Percentiles rank a stretch among this genome's conserved stretches.
phyloP scores from a whole-genome alignment of 305 asterid species.

The Plantago coronopus region DNA sequence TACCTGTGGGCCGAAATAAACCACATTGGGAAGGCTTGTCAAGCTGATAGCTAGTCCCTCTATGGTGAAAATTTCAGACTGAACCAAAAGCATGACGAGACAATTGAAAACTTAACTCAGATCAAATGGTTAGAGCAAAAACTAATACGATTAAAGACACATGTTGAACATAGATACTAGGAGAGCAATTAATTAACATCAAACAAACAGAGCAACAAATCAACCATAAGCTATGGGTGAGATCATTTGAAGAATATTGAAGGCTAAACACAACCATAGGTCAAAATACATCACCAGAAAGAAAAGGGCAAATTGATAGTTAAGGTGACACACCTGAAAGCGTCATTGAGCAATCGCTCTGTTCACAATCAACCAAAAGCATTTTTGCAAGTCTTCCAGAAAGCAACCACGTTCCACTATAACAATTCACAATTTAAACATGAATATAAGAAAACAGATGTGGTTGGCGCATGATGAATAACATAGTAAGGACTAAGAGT shows the following conservation, averaged over 20 bases:
- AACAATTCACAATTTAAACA: conserved; percentile 25
- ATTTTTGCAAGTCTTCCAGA: conserved; percentile 91
- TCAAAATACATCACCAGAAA: conserved; percentile 3
- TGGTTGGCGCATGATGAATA: neutral
- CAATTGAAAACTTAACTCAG: too few species aligned
- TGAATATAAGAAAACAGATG: conserved; percentile 14
- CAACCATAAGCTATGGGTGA: neutral
- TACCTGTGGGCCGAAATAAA: too few species aligned
- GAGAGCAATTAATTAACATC: too few species aligned
- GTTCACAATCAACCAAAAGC: conserved; percentile 93
- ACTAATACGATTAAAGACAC: too few species aligned
- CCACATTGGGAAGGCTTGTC: too few species aligned
- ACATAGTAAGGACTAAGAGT: neutral
- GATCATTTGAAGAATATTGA: conserved; percentile 11
- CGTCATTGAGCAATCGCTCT: conserved; percentile 78
- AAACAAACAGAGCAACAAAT: neutral
- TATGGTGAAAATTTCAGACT: too few species aligned
- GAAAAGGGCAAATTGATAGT: conserved; percentile 10
- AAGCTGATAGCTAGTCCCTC: too few species aligned
- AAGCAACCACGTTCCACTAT: conserved; percentile 89
- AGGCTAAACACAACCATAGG: conserved; percentile 10
- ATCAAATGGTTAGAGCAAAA: too few species aligned
- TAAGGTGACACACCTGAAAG: conserved; percentile 63
- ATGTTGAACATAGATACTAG: too few species aligned
- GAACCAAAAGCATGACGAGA: too few species aligned